Percentiles rank a stretch among this genome's conserved stretches.
These are phyloP conservation scores for Cladobotryum mycophilum DNA, from an alignment of 2,329 filamentous ascomycete genomes.

Conservation along the genomic window DNA sequence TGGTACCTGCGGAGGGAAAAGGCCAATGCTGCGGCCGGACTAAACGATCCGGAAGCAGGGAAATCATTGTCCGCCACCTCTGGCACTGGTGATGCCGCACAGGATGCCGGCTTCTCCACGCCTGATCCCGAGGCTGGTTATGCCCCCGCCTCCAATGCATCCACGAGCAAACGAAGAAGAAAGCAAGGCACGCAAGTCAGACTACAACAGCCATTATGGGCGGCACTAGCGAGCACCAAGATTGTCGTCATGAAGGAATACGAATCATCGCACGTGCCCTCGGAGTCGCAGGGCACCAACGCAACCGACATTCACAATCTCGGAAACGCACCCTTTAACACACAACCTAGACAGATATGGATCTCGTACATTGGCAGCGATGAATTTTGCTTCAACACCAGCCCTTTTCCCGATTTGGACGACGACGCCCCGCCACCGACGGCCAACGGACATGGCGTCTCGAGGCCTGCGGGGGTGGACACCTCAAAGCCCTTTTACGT, in stretches of 20 bases:
- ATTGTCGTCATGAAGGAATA: slow-evolving; percentile 92
- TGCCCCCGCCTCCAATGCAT: slow-evolving; percentile 35
- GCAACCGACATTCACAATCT: slow-evolving; percentile 72
- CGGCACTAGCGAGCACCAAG: slow-evolving; percentile 90
- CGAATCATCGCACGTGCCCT: slow-evolving; percentile 70
- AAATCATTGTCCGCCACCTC: slow-evolving; percentile 37
- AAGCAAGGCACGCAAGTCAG: slow-evolving; percentile 88
- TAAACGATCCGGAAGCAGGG: slow-evolving; percentile 58
- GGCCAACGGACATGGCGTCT: slow-evolving; percentile 26
- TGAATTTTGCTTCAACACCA: slow-evolving; percentile 70
- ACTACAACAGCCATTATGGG: slow-evolving; percentile 88
- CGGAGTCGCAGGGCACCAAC: slow-evolving; percentile 67
- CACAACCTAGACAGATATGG: slow-evolving; percentile 68
- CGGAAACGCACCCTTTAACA: slow-evolving; percentile 67
- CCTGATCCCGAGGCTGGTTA: slow-evolving; percentile 43
- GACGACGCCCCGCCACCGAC: slow-evolving; percentile 21
- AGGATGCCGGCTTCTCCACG: slow-evolving; percentile 40
- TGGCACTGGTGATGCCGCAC: slow-evolving; percentile 17
- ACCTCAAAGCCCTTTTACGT: slow-evolving; percentile 71
- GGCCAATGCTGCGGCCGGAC: slow-evolving; percentile 41
- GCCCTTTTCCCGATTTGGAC: slow-evolving; percentile 49
- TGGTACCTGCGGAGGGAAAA: slow-evolving; percentile 60
- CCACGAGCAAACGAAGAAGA: slow-evolving; percentile 71
- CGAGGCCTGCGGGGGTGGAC: slow-evolving; percentile 49
- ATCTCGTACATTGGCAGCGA: slow-evolving; percentile 74